Base-by-base conservation (phyloP, 2,329 filamentous ascomycete species). In the Colletotrichum agaves region DNA sequence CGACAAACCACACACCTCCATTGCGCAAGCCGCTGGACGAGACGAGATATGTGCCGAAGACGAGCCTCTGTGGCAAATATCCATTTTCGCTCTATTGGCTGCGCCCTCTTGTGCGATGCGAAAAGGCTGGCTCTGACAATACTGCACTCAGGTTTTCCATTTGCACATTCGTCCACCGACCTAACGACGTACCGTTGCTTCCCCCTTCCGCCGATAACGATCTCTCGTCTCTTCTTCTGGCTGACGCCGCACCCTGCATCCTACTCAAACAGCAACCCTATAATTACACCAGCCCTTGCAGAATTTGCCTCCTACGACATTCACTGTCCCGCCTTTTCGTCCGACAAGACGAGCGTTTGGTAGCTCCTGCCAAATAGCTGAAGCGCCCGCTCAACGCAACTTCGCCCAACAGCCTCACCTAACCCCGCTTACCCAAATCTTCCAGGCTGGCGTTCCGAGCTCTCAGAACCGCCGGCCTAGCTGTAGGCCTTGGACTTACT, bases 401-500 rank as follows among this genome's bases (percentile, higher is more conserved):
- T 44, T 46, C 39, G 43, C 46, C 19, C 5, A 59, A 7, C 17
- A 37, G 23, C 61, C 41, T 39, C 12, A 49, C 46, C 56, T n/a
- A 46, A 58, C 37, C 23, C 13, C 1, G 21, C 52, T 37, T 50
- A 35, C 47, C 21, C 19, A 61, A 56, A 74, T 69, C 75, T 67
- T 73, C 76, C 83, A 87, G 58, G 69, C 80, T 88, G 85, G 86
- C 86, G 78, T 87, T 83, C 76, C 83, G 86, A 78, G 84, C 83
- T 55, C 73, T 88, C 69, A 82, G 85, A 76, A 79, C 83, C 67
- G 80, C 81, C 71, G 85, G 86, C 79, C 82, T 89, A 74, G 82
- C 83, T 78, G 79, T 87, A 71, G 86, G 87, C 80, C 82, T 89
- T 70, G 87, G 87, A 76, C 78, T 88, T 67, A 83, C 85, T 75